Percentiles rank a stretch among this genome's conserved stretches.
Evolutionary conservation across 148 eudicot genomes (phyloP).

Genomic region (Dianthus caryophyllus): DNA sequence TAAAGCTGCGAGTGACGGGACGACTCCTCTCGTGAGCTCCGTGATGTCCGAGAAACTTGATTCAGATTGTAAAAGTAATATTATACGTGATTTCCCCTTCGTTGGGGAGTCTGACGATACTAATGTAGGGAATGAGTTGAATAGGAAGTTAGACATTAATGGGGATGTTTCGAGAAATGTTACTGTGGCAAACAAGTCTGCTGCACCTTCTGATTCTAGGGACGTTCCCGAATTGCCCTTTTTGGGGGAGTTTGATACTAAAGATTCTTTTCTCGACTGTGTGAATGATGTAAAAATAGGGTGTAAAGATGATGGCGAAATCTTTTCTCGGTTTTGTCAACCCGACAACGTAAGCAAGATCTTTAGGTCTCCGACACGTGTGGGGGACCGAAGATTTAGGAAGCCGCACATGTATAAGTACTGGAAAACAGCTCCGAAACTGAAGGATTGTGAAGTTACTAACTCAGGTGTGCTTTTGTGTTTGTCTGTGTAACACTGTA

Average conservation of each 20-base stretch:
- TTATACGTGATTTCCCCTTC: conserved; percentile 37
- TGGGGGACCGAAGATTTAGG: conserved; percentile 52
- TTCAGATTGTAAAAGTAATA: conserved; percentile 38
- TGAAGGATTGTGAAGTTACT: conserved; percentile 53
- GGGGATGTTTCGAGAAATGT: conserved; percentile 35
- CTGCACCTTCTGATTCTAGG: conserved; percentile 11
- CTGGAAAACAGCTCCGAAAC: conserved; percentile 76
- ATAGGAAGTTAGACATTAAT: conserved; percentile 31
- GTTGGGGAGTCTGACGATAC: conserved; percentile 39
- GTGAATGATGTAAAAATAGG: conserved; percentile 64
- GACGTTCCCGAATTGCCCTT: conserved; percentile 44
- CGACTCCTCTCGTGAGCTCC: conserved; percentile 39
- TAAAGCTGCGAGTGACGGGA: conserved; percentile 22
- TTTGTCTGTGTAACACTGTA: conserved; percentile 19
- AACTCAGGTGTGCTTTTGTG: conserved; percentile 41
- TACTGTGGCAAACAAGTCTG: conserved; percentile 33
- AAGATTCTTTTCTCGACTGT: conserved; percentile 45
- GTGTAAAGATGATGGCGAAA: conserved; percentile 95
- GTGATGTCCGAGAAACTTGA: conserved; percentile 38
- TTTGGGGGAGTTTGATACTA: conserved; percentile 45
- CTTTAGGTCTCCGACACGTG: conserved; percentile 38
- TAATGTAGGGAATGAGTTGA: conserved; percentile 37
- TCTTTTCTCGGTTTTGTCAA: conserved; percentile 47
- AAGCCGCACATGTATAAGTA: conserved; percentile 64
- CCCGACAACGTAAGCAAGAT: conserved; percentile 48